A percentile compares a stretch with the other conserved stretches of the same genome.
These are phyloP conservation scores for Ganoderma meredithae DNA, from an alignment of 1,284 basidiomycete genomes.

Conservation along the genomic window DNA sequence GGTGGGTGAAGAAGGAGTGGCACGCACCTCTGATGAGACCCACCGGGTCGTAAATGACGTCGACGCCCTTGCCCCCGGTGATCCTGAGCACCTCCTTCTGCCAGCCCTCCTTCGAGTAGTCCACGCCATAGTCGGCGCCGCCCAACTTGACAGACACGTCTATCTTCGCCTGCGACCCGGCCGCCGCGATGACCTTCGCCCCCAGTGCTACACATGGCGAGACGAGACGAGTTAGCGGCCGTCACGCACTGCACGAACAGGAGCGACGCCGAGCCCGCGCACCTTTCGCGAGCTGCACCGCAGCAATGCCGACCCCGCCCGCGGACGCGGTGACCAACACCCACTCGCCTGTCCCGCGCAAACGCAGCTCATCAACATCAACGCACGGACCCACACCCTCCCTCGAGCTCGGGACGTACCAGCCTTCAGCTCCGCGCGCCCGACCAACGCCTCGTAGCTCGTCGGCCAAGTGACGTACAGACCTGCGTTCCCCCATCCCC, in stretches of 20 bases:
- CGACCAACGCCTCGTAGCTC: constrained; percentile 88
- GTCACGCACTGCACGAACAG: constrained; percentile 11
- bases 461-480: constrained; percentile 90
- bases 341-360: constrained; percentile 74
- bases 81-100: constrained; percentile 78
- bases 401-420: constrained; percentile 48
- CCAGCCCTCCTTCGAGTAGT: constrained; percentile 76
- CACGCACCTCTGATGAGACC: constrained; percentile 71
- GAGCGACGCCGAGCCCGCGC: neutral
- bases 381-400: neutral
- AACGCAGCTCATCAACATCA: constrained; percentile 5
- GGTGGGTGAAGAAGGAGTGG: neutral
- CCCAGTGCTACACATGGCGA: constrained; percentile 59
- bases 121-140: constrained; percentile 73
- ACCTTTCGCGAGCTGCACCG: constrained; percentile 92
- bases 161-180: constrained; percentile 73
- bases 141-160: constrained; percentile 73
- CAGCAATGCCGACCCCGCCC: constrained; percentile 92
- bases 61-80: constrained; percentile 84
- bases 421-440: constrained; percentile 79
- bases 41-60: constrained; percentile 92
- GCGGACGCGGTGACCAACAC: constrained; percentile 90
- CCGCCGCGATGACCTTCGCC: constrained; percentile 83
- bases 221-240: constrained; percentile 14
- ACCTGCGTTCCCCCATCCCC: constrained; percentile 45